Base-by-base conservation (phyloP, 2,329 filamentous ascomycete genomes). In the Phaeosphaeriaceae sp. region DNA sequence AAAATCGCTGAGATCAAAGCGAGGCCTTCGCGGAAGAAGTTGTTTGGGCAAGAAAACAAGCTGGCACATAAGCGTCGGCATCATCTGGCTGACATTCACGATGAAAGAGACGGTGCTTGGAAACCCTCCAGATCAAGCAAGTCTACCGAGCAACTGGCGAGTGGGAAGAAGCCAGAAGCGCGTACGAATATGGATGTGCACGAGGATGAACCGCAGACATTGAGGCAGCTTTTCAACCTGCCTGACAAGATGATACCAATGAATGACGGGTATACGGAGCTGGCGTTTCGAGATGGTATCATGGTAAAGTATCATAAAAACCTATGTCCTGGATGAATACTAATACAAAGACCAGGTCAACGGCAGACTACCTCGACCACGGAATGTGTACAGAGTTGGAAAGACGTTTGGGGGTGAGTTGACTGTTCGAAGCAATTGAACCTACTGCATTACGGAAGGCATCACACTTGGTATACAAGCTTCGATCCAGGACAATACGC, bases 11-110 rank as follows among this genome's bases (percentile, higher is more conserved):
- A 71, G 43, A 75, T 74, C 54, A 64, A 61, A 58, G 53, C 58
- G 15, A 71, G 79, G 1, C 76, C 76, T 3, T 73, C 70, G 1
- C 70, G 77, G 32, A 82, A 81, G 58, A 61, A 70, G 15, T 60
- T 59, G 9, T 70, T 70, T 24, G 65, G 67, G 11, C 60, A 63
- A 28, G 40, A 57, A 9, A 17, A 66, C 54, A 63, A 65, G 26
- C 51, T 71, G 19, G 64, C 58, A 42, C 64, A 67, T 30, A 63
- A 63, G 48, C 59, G 63, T 24, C 58, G 43, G 24, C 52, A 61
- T 21, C 9, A 42, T 8, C 55, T 61, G 28, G 40, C 40, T 21
- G 68, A 69, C 40, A 50, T 65, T 2, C 67, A 69, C 23, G 58
- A 71, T 30, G 67, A 70, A 32, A 65, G 56, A 7, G 55, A 61